Base-by-base conservation (phyloP, 208 protist species). In the Wallacemonas sp. region DNA sequence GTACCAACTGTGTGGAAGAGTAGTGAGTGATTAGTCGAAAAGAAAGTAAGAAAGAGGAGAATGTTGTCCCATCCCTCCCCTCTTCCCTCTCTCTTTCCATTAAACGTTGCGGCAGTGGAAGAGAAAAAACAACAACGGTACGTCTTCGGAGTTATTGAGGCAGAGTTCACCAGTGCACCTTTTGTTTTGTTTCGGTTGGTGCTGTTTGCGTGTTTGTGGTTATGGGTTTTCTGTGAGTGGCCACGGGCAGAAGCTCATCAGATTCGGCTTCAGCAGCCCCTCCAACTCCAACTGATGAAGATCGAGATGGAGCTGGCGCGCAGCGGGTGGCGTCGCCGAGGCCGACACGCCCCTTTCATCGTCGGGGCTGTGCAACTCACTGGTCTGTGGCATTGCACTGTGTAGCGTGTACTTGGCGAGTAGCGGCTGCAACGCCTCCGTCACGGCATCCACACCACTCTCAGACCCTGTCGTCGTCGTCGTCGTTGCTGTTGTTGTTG, bases 211-310 rank as follows among this genome's bases (percentile, higher is more conserved):
- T 16, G 44, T 23, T 16, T 23, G 19, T 23, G n/a, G 4, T 66
- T 19, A 66, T 3, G 2, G 16, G 23, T 6, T 36, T 2, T 58
- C 52, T 33, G 30, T 58, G 32, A 58, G 52, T 39, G 68, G 57
- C 85, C 87, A 94, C 11, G 84, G 82, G 46, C 87, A 94, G 46
- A 68, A 52, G 32, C 72, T 68, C 79, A 94, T 83, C 48, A 94
- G 46, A 48, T 67, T 61, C 11, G 80, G 74, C 47, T 77, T 54
- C 29, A 94, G 74, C 16, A 91, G 56, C 0, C 84, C 87, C 29
- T 81, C 82, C 11, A 58, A 38, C 61, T 91, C 78, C 81, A 94
- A 87, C 65, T 86, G 81, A 5, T 47, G 41, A 36, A 91, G 47
- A 65, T 90, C 76, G 43, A 93, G 54, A 19, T 65, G 16, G 14